Evolutionary conservation across 371 early-diverging fungal species (phyloP).

Genomic region (Rhizopus delemar): DNA sequence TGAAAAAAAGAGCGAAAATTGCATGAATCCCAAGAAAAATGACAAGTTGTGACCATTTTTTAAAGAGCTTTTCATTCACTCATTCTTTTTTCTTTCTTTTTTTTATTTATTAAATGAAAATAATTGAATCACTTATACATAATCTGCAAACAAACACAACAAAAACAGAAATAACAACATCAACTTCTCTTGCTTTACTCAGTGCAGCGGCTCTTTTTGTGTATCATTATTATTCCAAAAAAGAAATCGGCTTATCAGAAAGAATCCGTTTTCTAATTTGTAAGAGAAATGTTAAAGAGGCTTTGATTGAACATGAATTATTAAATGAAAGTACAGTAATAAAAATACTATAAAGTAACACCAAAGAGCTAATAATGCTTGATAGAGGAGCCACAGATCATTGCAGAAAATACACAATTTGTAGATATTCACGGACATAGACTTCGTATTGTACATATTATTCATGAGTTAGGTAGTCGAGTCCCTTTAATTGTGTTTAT

Average conservation of each 20-base stretch:
- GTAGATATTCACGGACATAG: slow-evolving; percentile 58
- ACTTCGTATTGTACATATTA: slow-evolving; percentile 67
- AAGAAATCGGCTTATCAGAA: slow-evolving; percentile 24
- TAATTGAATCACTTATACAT: neutral
- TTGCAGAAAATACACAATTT: slow-evolving; percentile 54
- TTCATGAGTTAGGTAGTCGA: slow-evolving; percentile 66
- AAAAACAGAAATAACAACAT: neutral
- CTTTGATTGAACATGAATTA: slow-evolving; percentile 36
- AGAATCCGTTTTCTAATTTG: slow-evolving; percentile 40
- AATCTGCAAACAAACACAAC: neutral
- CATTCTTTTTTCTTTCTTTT: slow-evolving; percentile 1
- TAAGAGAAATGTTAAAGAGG: slow-evolving; percentile 38
- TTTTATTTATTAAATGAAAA: neutral
- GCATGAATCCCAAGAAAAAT: slow-evolving; percentile 2
- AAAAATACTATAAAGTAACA: slow-evolving; percentile 4
- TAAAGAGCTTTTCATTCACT: neutral
- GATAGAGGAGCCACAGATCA: slow-evolving; percentile 44
- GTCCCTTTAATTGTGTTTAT: slow-evolving; percentile 71
- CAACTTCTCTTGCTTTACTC: slow-evolving; percentile 15
- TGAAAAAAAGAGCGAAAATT: slow-evolving; percentile 1
- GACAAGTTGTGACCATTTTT: slow-evolving; percentile 1
- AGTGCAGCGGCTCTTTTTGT: slow-evolving; percentile 3
- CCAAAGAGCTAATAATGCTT: neutral
- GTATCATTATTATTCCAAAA: slow-evolving; percentile 14
- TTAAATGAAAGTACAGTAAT: slow-evolving; percentile 29